These are phyloP conservation scores for Skeletonema grethae DNA, from an alignment of 108 stramenopile genomes.

Conservation along the genomic window DNA sequence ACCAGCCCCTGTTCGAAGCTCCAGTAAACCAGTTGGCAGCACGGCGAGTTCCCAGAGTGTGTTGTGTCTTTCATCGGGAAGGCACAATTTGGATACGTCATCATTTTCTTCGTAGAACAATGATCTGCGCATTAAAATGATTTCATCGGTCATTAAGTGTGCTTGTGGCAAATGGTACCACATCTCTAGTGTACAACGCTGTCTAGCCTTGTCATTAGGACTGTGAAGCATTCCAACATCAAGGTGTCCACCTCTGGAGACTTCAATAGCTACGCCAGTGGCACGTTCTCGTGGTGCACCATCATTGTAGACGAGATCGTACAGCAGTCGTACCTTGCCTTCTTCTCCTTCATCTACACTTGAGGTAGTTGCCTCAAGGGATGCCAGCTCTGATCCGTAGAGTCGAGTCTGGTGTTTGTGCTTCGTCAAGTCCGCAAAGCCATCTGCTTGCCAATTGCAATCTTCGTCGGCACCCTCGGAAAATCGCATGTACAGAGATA, in stretches of 20 bases:
- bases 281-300: conserved; percentile 53
- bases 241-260: conserved; percentile 71
- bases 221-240: conserved; percentile 86
- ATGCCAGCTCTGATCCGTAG: conserved; percentile 54
- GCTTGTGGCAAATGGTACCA: conserved; percentile 79
- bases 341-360: conserved; percentile 88
- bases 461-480: conserved; percentile 88
- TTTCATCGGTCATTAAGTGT: conserved; percentile 52
- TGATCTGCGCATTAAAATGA: conserved; percentile 72
- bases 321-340: conserved; percentile 81
- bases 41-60: conserved; percentile 83
- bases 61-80: conserved; percentile 58
- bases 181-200: conserved; percentile 80
- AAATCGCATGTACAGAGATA: conserved; percentile 80
- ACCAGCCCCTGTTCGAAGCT: conserved; percentile 71
- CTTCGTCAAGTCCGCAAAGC: conserved; percentile 73
- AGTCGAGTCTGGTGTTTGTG: conserved; percentile 61
- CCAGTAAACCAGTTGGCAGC: conserved; percentile 67
- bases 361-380: conserved; percentile 66
- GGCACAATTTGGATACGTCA: conserved; percentile 67
- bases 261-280: conserved; percentile 65
- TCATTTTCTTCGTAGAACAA: conserved; percentile 46
- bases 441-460: conserved; percentile 66
- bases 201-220: conserved; percentile 55
- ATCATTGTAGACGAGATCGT: conserved; percentile 80